Base-by-base conservation (phyloP, 345 rosid genomes). In the Eucalyptus leucophloia region DNA sequence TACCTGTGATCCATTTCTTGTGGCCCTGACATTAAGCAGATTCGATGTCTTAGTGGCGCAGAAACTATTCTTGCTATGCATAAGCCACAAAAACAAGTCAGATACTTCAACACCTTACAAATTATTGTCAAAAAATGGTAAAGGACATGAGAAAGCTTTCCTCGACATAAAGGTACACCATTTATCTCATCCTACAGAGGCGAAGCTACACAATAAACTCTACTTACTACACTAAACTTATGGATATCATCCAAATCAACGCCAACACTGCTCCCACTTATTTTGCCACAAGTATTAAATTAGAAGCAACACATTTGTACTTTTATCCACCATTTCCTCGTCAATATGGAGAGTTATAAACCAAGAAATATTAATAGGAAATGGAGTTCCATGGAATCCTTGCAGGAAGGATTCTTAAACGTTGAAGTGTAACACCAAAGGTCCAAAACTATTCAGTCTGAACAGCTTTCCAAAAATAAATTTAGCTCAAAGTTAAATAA, bases 1-100 rank as follows among this genome's bases (percentile, higher is more conserved):
- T 95, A 77, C 97, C 99, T 67, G 98, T 97, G 88, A 98, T 97
- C 99, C 99, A 98, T 92, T 98, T 97, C 92, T 97, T 97, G 93
- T 98, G 99, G 51, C 99, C 99, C 99, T 98, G 89, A 89, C 37
- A 89, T 30, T 86, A 87, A 82, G 58, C 49, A 92, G 37, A 90
- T 87, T 82, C 58, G 87, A 88, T 90, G 85, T 77, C 47, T 77
- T 40, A 40, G 85, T 77, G 85, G 85, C 47, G 40, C 47, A 77
- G 85, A 77, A 44, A 12, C 16, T 77, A 77, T 37, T 77, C 47
- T 77, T 37, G 83, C 83, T 21, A 34, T 77, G 83, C 83, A 77
- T 77, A 77, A 77, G 83, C 45, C 83, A 77, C 45, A 10, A 77
- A 16, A 37, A 77, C 45, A 37, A 77, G 83, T 37, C 12, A 11